Evolutionary conservation across 1,284 basidiomycete genomes (phyloP).

Genomic region (Sanguinoderma infundibulare): DNA sequence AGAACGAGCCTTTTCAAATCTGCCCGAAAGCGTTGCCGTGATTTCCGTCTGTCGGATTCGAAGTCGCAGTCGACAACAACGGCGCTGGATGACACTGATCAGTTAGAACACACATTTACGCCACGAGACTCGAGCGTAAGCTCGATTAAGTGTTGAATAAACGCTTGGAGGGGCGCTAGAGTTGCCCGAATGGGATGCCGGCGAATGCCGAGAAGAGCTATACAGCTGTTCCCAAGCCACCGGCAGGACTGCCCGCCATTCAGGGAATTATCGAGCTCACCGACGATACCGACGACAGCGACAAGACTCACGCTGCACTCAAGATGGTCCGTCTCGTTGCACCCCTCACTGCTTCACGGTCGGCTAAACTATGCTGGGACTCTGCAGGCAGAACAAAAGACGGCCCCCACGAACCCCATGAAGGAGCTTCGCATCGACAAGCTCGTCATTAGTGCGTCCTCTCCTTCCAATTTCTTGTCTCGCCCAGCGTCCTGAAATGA

Average conservation of each 20-base stretch:
- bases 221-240: conserved; percentile 34
- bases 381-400: conserved; percentile 84
- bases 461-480: neutral
- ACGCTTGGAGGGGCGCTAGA: neutral
- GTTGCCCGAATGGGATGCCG: neutral
- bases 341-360: neutral
- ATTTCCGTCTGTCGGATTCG: too few species aligned
- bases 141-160: too few species aligned
- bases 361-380: conserved; percentile 14
- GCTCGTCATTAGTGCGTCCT: conserved; percentile 95
- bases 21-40: too few species aligned
- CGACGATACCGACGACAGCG: conserved; percentile 28
- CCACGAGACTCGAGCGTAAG: too few species aligned
- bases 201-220: conserved; percentile 23
- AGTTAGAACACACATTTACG: too few species aligned
- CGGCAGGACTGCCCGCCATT: conserved; percentile 1
- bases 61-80: too few species aligned
- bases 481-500: neutral
- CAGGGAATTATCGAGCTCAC: conserved; percentile 23
- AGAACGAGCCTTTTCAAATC: too few species aligned
- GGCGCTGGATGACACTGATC: too few species aligned
- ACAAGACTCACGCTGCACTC: conserved; percentile 28
- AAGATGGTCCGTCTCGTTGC: conserved; percentile 27
- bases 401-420: conserved; percentile 90
- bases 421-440: conserved; percentile 98